Base-by-base conservation (phyloP, 2,329 filamentous ascomycete species). In the Alternaria ventricosa region DNA sequence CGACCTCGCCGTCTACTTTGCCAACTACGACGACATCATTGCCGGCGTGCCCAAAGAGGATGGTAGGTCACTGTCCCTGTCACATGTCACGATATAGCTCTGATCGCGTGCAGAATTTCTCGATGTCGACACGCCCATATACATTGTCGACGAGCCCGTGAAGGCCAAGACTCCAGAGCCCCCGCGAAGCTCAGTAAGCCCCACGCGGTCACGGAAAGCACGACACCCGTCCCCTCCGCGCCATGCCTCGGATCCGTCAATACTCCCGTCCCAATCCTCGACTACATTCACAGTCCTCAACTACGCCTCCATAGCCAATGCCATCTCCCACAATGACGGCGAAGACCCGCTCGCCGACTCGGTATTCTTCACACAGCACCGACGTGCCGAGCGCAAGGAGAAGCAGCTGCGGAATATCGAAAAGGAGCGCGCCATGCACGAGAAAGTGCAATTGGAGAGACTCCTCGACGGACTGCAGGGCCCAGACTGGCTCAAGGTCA, bases 1-100 rank as follows among this genome's bases (percentile, higher is more conserved):
- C 81, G 94, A 97, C 76, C 86, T 98, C 65, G 90, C 94, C 41
- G 87, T 89, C 51, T 98, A 97, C 82, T 97, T 98, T 76, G 90
- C 92, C 56, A 94, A 96, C 75, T 98, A 97, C 80, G 94, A 97
- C 80, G 93, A 97, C 78, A 88, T 97, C 70, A 93, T 98, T 81
- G 94, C 92, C 66, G 92, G 96, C 76, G 90, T 93, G 67, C 88
- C 90, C 43, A 91, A 91, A 72, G 90, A 94, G 80, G 85, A 90
- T 71, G 90, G 94, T 94, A 86, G 78, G 71, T 71, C 70, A 9
- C 53, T 62, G 46, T 71, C 70, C 7, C 51, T 63, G 46, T 65
- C 71, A 45, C 66, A 57, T 64, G 9, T 55, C 44, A 23, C 55
- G 36, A 23, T 18, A 25, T 49, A n/a, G 22, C 54, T 55, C 71